These are phyloP conservation scores for Venturia nashicola DNA, from an alignment of 2,329 filamentous ascomycete species.

Conservation along the genomic window DNA sequence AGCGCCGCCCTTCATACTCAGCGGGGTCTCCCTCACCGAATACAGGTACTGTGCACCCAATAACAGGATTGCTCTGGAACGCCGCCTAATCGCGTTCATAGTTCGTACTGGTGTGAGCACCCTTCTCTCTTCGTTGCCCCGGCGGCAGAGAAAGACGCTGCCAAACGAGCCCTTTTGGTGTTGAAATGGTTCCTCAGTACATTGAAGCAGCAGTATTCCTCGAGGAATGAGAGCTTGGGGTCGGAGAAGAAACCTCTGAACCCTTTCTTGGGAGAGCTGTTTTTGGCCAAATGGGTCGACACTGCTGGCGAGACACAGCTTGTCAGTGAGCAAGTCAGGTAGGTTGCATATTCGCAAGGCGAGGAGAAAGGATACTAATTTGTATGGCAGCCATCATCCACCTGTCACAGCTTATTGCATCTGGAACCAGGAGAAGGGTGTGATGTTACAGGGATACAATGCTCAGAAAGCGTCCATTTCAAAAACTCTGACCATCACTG, in stretches of 20 bases:
- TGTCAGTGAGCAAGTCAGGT: slow-evolving; percentile 88
- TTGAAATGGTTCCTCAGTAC: slow-evolving; percentile 94
- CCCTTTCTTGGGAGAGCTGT: slow-evolving; percentile 89
- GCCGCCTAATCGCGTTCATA: background rate
- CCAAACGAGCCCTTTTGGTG: slow-evolving; percentile 76
- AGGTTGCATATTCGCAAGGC: slow-evolving; percentile 11
- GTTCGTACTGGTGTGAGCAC: slow-evolving; percentile 43
- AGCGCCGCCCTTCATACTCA: slow-evolving; percentile 43
- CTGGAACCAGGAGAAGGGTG: slow-evolving; percentile 70
- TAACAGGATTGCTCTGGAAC: background rate
- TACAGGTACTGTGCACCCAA: slow-evolving; percentile 26
- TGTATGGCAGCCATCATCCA: slow-evolving; percentile 58
- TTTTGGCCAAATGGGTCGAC: slow-evolving; percentile 83
- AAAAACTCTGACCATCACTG: slow-evolving; percentile 64
- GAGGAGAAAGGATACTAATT: background rate
- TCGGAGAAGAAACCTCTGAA: slow-evolving; percentile 98
- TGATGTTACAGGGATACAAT: slow-evolving; percentile 73
- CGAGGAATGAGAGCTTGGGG: slow-evolving; percentile 64
- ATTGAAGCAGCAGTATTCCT: slow-evolving; percentile 73
- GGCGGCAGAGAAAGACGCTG: slow-evolving; percentile 63
- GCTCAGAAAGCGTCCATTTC: slow-evolving; percentile 93
- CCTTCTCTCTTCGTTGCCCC: slow-evolving; percentile 65
- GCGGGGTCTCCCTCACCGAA: slow-evolving; percentile 41
- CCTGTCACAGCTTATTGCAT: slow-evolving; percentile 92
- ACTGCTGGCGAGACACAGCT: slow-evolving; percentile 70